Evolutionary conservation across 192 early-diverging fungal genomes (phyloP), one percentile per base, ranked within the genome.

Genomic region (Lunasporangiospora selenospora): DNA sequence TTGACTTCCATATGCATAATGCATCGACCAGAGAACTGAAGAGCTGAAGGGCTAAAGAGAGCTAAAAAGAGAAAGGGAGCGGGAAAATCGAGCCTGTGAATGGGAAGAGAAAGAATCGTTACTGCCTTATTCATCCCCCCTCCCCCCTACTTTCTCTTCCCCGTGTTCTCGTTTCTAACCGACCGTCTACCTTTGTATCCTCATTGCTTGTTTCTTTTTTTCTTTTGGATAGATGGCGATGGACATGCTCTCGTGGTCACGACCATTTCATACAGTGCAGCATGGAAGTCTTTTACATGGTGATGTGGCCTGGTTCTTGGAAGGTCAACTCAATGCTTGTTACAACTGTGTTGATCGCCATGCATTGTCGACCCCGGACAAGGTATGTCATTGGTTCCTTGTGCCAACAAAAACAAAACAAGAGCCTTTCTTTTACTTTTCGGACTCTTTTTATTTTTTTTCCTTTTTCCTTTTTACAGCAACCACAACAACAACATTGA

Each of bases 271-370:
- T 46, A 83, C 77, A 18, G 90, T 92, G 49, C 67, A 63, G 11
- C 81, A 83, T 36, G 94, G 96, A 27, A 75, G 78, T 42, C 89
- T 97, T 54, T 62, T 85, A 19, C 79, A 90, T 42, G 96, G 96
- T 48, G 88, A 98, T 76, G 84, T 94, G 55, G 86, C 93, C 36
- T 98, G 96, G 96, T 98, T 98, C 81, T 77, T 85, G 34, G 89
- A 91, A 58, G 96, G 96, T 30, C 79, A 90, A 65, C 77, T 98
- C 57, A 98, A 98, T 67, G 92, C 88, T 18, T 84, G 89, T 16
- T 92, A 91, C 83, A 98, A 98, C 85, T 96, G 94, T 79, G 87
- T 98, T 37, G 96, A 98, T 76, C 90, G 96, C 32, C 93, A 95
- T 79, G 96, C 94, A 31, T 46, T 85, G 27, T 42, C 75, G 44